Evolutionary conservation across 2,329 filamentous ascomycete species (phyloP).

Genomic region (Colletotrichum karsti): DNA sequence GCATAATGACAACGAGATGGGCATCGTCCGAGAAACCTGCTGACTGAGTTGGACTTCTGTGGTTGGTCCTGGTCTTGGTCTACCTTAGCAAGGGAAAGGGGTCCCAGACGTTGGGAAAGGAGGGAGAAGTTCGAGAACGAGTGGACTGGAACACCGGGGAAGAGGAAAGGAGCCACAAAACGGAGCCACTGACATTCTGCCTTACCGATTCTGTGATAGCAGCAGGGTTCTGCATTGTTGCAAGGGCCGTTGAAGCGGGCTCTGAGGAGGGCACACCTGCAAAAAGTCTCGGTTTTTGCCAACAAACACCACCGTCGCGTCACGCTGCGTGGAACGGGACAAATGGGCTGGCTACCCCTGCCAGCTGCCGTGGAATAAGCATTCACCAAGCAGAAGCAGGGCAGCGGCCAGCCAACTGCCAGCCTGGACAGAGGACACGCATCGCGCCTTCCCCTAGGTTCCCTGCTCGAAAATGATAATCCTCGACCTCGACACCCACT

Average conservation of each 20-base stretch:
- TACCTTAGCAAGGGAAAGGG: conserved; percentile 2
- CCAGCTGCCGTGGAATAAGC: conserved; percentile 22
- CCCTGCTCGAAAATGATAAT: background rate
- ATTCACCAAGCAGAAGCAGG: background rate
- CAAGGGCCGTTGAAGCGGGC: conserved; percentile 1
- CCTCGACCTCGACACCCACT: background rate
- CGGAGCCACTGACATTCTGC: background rate
- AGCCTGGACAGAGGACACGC: background rate
- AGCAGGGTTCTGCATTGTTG: conserved; percentile 11
- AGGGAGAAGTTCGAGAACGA: background rate
- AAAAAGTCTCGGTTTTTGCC: conserved; percentile 5
- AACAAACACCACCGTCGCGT: conserved; percentile 9
- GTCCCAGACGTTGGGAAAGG: background rate
- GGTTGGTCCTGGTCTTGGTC: conserved; percentile 19
- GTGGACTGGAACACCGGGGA: background rate
- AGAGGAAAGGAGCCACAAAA: conserved; percentile 6
- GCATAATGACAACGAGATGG: conserved; percentile 17
- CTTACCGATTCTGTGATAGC: conserved; percentile 5
- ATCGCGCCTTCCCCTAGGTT: background rate
- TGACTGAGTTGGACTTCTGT: background rate
- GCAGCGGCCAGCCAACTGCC: background rate
- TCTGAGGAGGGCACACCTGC: background rate
- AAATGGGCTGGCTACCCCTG: conserved; percentile 8
- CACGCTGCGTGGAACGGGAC: conserved; percentile 16
- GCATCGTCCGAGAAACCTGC: conserved; percentile 16